Evolutionary conservation across 345 rosid species (phyloP).

Genomic region (Acer negundo): DNA sequence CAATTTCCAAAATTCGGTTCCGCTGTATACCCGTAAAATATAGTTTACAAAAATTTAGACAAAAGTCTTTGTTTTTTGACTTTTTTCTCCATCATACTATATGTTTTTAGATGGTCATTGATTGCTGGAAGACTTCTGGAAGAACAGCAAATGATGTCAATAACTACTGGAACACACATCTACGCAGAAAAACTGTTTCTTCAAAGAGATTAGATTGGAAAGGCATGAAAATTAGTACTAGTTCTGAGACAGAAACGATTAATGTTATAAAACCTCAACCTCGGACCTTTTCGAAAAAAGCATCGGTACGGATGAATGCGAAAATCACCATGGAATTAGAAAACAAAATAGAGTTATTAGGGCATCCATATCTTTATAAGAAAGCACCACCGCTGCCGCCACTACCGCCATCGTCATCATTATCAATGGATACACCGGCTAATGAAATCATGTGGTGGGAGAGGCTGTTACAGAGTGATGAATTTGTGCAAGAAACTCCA

Average conservation of each 20-base stretch:
- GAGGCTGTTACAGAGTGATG: background rate
- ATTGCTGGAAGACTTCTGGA: conserved; percentile 48
- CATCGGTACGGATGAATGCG: background rate
- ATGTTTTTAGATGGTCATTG: conserved; percentile 28
- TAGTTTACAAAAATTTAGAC: too few species aligned
- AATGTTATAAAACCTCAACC: conserved; percentile 33
- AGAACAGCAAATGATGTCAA: conserved; percentile 45
- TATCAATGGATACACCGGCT: background rate
- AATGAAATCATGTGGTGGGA: conserved; percentile 10
- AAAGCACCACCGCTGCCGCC: conserved; percentile 15
- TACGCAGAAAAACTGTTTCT: conserved; percentile 4
- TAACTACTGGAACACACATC: conserved; percentile 31
- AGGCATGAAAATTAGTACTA: background rate
- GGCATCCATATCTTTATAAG: conserved; percentile 14
- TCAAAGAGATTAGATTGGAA: background rate
- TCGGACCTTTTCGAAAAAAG: conserved; percentile 21
- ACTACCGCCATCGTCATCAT: background rate
- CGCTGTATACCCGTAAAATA: too few species aligned
- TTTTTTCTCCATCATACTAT: too few species aligned
- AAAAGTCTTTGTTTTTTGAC: too few species aligned
- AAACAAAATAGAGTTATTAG: conserved; percentile 33
- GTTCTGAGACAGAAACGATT: background rate
- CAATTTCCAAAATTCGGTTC: too few species aligned
- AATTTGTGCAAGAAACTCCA: background rate
- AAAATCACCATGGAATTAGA: conserved; percentile 24